These are phyloP conservation scores for Penicillium sp. DNA, from an alignment of 2,329 filamentous ascomycete species.

Conservation along the genomic window DNA sequence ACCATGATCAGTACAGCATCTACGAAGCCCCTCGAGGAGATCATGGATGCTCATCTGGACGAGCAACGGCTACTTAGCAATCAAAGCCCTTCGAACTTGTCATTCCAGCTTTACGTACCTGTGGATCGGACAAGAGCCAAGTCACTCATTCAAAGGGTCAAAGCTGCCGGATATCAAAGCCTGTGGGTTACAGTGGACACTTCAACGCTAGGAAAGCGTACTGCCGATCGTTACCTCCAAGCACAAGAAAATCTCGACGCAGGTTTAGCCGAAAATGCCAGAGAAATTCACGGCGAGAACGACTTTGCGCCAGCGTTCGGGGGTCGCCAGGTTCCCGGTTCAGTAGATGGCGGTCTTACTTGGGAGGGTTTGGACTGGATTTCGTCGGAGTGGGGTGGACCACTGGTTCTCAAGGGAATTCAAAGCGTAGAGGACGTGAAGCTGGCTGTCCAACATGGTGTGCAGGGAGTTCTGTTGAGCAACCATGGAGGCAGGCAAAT, in stretches of 20 bases:
- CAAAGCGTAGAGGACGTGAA: slow-evolving; percentile 21
- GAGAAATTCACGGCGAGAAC: slow-evolving; percentile 12
- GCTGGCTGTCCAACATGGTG: slow-evolving; percentile 16
- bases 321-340: slow-evolving; percentile 18
- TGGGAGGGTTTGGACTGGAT: slow-evolving; percentile 11
- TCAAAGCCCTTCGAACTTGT: slow-evolving; percentile 16
- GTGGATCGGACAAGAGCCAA: slow-evolving; percentile 15
- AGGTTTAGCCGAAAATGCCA: neutral
- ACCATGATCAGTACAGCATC: slow-evolving; percentile 20
- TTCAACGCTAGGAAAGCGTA: slow-evolving; percentile 19
- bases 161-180: slow-evolving; percentile 19
- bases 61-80: slow-evolving; percentile 13
- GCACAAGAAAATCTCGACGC: slow-evolving; percentile 17
- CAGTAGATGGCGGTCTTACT: slow-evolving; percentile 16
- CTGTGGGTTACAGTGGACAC: slow-evolving; percentile 22
- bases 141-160: slow-evolving; percentile 16
- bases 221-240: slow-evolving; percentile 19
- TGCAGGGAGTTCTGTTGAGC: slow-evolving; percentile 52
- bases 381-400: slow-evolving; percentile 4
- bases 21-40: slow-evolving; percentile 18
- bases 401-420: slow-evolving; percentile 19
- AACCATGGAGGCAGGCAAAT: slow-evolving; percentile 58
- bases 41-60: slow-evolving; percentile 19
- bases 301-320: slow-evolving; percentile 18
- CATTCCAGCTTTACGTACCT: slow-evolving; percentile 19